Evolutionary conservation across 352 stramenopile genomes (phyloP).

Genomic region (Pythium brassicae): DNA sequence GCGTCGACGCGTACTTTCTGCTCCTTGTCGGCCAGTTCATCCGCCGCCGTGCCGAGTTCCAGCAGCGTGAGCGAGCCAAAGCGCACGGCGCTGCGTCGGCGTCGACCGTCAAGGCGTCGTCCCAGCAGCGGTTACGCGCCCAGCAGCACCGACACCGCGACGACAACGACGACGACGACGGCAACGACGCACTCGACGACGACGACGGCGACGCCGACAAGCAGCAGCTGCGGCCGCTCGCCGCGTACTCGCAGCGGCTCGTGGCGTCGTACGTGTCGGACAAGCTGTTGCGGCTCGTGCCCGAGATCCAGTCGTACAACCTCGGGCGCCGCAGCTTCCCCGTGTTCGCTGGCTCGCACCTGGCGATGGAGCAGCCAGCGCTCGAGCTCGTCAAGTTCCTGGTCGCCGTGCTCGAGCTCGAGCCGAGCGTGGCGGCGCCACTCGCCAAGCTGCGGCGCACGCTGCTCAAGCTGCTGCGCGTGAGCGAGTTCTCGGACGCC

Average conservation of each 20-base stretch:
- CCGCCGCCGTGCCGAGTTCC: constrained; percentile 62
- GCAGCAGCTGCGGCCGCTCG: constrained; percentile 46
- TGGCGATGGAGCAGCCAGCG: constrained; percentile 79
- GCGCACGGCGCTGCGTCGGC: no score
- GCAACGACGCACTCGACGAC: constrained; percentile 29
- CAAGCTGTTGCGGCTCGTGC: constrained; percentile 73
- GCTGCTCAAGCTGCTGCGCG: constrained; percentile 80
- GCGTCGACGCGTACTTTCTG: constrained; percentile 85
- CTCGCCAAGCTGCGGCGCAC: constrained; percentile 90
- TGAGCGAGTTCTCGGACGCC: constrained; percentile 72
- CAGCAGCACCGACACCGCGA: constrained; percentile 12
- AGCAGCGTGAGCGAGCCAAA: constrained; percentile 25
- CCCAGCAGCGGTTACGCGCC: not conserved
- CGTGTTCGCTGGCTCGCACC: constrained; percentile 80
- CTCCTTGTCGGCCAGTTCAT: constrained; percentile 89
- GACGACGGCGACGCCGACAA: constrained; percentile 27
- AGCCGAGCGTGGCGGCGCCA: constrained; percentile 88
- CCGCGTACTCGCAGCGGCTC: constrained; percentile 68
- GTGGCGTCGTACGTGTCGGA: constrained; percentile 73
- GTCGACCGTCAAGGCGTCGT: not conserved
- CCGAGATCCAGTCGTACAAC: constrained; percentile 72
- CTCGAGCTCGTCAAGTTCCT: constrained; percentile 98
- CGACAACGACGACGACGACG: constrained; percentile 16
- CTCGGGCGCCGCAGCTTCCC: constrained; percentile 72
- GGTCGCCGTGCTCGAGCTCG: constrained; percentile 90